Base-by-base conservation (phyloP, 495 filamentous ascomycete genomes). In the Barbatosphaeria neglecta region DNA sequence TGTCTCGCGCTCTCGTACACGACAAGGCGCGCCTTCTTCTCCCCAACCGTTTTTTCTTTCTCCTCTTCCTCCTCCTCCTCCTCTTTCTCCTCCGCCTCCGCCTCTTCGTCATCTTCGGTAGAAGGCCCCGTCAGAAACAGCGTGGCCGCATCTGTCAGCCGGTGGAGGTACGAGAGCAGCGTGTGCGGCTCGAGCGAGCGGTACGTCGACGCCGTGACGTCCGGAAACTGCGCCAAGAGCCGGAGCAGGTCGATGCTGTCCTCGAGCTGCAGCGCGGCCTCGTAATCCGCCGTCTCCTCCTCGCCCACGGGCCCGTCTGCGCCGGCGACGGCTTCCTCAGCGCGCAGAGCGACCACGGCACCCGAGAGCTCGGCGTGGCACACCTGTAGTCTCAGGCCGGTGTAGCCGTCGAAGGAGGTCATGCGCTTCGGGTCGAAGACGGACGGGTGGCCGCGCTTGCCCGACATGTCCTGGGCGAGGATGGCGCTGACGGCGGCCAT, bases 401-500 rank as follows among this genome's bases (percentile, higher is more conserved):
- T 84, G 60, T 83, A 78, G 54, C 77, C 79, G 61, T 84, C 81
- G 55, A 84, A 84, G 18, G 79, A 80, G 19, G 73, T 77, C 79
- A 84, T 82, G 48, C 73, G 68, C 35, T 81, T 74, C 44, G 83
- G 67, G 66, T 84, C 81, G 62, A 86, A 83, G 51, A 72, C 67
- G 57, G 83, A 83, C 52, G 76, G 72, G 64, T 83, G 80, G 54
- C 81, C 68, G 49, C 80, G 82, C 18, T 22, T 19, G 10, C 39
- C 20, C 20, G 39, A 22, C 19, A 41, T 22, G 54, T 83, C 82
- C 53, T 87, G 82, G 28, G 84, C 78, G 77, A 86, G 82, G 47
- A 86, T 68, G 17, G 62, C 73, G 48, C 31, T 35, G 31, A 35
- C 31, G 31, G 31, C 31, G 10, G 31, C 9, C 13, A 35, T 35